phyloP scores from a whole-genome alignment of 2,329 filamentous ascomycete genomes.

The Didymellaceae sp. region DNA sequence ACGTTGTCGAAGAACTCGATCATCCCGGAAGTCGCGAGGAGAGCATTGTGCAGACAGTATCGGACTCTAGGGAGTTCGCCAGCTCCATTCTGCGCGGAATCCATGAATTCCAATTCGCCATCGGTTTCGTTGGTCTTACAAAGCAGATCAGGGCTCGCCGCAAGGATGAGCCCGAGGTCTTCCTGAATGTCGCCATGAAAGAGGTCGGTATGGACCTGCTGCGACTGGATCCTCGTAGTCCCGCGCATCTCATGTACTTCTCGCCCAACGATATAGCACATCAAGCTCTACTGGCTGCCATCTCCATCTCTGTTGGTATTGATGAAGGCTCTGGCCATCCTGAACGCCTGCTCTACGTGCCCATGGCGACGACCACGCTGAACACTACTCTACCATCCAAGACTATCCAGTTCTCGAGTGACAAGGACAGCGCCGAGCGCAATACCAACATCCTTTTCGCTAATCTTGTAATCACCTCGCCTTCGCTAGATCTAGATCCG shows the following conservation, averaged over 20 bases:
- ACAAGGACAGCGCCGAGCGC: conserved; percentile 76
- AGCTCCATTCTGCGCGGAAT: conserved; percentile 90
- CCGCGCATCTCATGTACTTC: conserved; percentile 98
- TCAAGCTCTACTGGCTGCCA: conserved; percentile 87
- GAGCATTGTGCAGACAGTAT: conserved; percentile 79
- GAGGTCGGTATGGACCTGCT: conserved; percentile 94
- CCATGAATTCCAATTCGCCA: conserved; percentile 93
- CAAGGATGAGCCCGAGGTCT: conserved; percentile 72
- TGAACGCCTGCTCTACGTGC: conserved; percentile 88
- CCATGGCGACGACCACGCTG: conserved; percentile 95
- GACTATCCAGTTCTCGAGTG: conserved; percentile 79
- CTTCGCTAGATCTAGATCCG: conserved; percentile 90
- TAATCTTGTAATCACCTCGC: conserved; percentile 94
- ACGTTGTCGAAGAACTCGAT: conserved; percentile 77
- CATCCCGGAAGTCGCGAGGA: conserved; percentile 70
- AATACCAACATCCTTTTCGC: conserved; percentile 97
- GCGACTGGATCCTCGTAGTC: conserved; percentile 87
- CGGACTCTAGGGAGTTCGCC: conserved; percentile 90
- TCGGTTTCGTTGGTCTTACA: conserved; percentile 87
- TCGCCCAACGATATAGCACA: conserved; percentile 90
- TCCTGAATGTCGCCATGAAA: conserved; percentile 91
- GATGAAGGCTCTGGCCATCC: conserved; percentile 88
- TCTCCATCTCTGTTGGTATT: conserved; percentile 89
- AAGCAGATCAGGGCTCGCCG: conserved; percentile 76
- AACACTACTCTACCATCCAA: conserved; percentile 95